Percentiles rank a stretch among this genome's conserved stretches.
phyloP scores from a whole-genome alignment of 805 yeast genomes.

The Pichia californica region DNA sequence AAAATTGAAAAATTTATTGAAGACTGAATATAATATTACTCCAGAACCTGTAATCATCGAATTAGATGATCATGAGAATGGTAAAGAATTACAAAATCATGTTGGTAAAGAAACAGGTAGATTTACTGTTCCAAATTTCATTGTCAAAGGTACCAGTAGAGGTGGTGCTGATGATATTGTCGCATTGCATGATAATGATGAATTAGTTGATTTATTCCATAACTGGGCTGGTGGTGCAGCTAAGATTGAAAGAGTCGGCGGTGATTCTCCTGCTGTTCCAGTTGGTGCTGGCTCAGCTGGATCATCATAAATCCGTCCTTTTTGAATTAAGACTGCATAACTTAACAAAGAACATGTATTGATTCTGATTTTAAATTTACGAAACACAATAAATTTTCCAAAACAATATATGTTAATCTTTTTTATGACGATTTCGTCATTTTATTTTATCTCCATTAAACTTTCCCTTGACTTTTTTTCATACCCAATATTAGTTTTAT shows the following conservation, averaged over 20 bases:
- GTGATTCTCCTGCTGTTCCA: background rate
- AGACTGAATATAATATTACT: conserved; percentile 55
- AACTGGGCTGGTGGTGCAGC: conserved; percentile 59
- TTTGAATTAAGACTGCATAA: too few species aligned
- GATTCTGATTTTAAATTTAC: too few species aligned
- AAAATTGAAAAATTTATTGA: conserved; percentile 59
- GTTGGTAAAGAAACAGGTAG: conserved; percentile 68
- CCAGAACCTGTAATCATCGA: conserved; percentile 77
- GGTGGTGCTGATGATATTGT: conserved; percentile 89
- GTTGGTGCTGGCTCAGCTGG: conserved; percentile 6
- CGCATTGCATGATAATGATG: conserved; percentile 50
- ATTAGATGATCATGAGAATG: conserved; percentile 73
- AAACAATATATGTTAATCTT: too few species aligned
- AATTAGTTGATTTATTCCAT: conserved; percentile 43
- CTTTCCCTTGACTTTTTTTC: too few species aligned
- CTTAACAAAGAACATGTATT: too few species aligned
- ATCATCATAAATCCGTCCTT: too few species aligned
- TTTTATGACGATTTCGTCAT: too few species aligned
- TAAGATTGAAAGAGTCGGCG: conserved; percentile 34
- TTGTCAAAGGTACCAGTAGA: conserved; percentile 64
- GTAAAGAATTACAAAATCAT: conserved; percentile 66
- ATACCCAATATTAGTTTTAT: too few species aligned
- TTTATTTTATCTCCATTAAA: too few species aligned
- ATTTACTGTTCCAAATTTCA: conserved; percentile 83
- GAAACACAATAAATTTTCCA: too few species aligned